These are phyloP conservation scores for Entonaema liquescens DNA, from an alignment of 495 filamentous ascomycete genomes.

Conservation along the genomic window DNA sequence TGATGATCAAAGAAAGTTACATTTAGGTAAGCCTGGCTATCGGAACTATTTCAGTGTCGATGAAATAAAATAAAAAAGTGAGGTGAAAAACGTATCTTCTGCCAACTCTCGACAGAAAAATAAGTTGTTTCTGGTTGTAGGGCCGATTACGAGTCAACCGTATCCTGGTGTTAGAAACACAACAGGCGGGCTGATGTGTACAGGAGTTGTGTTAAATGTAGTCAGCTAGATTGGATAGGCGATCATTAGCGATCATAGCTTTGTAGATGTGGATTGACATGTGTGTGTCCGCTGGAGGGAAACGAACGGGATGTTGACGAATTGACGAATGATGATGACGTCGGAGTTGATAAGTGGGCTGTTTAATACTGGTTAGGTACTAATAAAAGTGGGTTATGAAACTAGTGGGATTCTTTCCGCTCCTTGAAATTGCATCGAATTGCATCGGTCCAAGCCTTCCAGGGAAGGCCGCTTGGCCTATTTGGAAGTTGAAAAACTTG, in stretches of 20 bases:
- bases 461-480: constrained; percentile 27
- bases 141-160: constrained; percentile 27
- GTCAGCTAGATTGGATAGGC: constrained; percentile 25
- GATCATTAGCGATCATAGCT: constrained; percentile 14
- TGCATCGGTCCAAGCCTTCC: constrained; percentile 18
- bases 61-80: not conserved
- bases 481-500: constrained; percentile 40
- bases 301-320: constrained; percentile 35
- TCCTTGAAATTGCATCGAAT: constrained; percentile 20
- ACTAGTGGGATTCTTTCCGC: constrained; percentile 32
- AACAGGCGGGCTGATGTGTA: constrained; percentile 7
- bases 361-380: constrained; percentile 10
- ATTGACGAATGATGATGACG: constrained; percentile 44
- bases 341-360: constrained; percentile 41
- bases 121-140: constrained; percentile 16
- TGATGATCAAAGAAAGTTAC: constrained; percentile 6
- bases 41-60: not conserved
- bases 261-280: constrained; percentile 20
- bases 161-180: constrained; percentile 8
- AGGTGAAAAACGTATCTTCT: not conserved
- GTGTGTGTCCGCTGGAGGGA: constrained; percentile 6
- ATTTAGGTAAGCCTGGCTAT: constrained; percentile 6
- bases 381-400: constrained; percentile 25
- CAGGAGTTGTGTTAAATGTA: constrained; percentile 13
- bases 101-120: constrained; percentile 11